These are phyloP conservation scores for Buddleja alternifolia DNA, from an alignment of 257 asterid genomes.

Conservation along the genomic window DNA sequence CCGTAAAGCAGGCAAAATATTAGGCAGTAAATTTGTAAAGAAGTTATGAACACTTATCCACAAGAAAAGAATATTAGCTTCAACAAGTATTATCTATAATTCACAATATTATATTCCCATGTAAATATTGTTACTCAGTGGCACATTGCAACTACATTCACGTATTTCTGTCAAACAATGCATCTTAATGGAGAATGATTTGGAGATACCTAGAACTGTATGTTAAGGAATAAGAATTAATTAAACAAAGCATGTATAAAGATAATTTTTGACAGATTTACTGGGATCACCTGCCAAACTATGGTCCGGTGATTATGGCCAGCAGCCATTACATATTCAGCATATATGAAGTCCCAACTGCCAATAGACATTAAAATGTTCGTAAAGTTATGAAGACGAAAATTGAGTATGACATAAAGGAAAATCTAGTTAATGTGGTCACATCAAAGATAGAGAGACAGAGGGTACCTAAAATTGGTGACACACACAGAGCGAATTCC, in stretches of 20 bases:
- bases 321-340: conserved; percentile 98
- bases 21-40: too few relatives aligned
- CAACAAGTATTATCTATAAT: too few relatives aligned
- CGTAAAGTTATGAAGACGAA: background rate
- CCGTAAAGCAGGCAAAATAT: background rate
- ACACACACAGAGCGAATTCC: conserved; percentile 94
- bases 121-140: background rate
- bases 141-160: background rate
- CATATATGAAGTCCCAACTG: conserved; percentile 99
- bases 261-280: conserved; percentile 18
- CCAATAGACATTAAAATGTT: conserved; percentile 26
- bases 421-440: conserved; percentile 4
- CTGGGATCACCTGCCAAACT: conserved; percentile 88
- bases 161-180: background rate
- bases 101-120: too few relatives aligned
- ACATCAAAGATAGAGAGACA: background rate
- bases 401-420: background rate
- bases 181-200: background rate
- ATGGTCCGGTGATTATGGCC: conserved; percentile 89
- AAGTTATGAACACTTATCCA: too few relatives aligned
- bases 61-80: too few relatives aligned
- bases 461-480: conserved; percentile 82
- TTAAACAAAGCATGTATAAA: background rate
- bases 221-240: background rate
- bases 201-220: background rate